Evolutionary conservation across 441 rosid species (phyloP).

Genomic region (Lagerstroemia fauriei): DNA sequence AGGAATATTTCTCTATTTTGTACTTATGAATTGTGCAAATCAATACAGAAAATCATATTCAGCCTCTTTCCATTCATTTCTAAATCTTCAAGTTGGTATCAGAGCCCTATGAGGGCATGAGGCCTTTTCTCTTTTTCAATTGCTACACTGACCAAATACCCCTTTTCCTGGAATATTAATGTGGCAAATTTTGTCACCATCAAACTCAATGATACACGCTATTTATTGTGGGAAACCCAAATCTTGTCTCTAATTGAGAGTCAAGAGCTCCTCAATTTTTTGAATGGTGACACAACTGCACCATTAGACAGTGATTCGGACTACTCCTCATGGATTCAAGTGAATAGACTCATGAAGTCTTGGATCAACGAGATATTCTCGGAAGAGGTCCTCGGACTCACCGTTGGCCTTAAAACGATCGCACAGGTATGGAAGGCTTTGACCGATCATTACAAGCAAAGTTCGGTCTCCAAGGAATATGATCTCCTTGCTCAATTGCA

Average conservation of each 20-base stretch:
- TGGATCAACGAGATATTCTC: not conserved
- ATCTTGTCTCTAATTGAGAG: not conserved
- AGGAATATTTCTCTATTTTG: no score
- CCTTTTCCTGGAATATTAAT: no score
- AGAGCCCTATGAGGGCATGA: no score
- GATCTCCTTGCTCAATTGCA: not conserved
- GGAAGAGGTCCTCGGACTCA: not conserved
- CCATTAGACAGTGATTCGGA: no score
- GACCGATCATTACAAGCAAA: not conserved
- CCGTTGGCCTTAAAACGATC: not conserved
- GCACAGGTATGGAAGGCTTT: not conserved
- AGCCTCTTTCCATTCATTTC: no score
- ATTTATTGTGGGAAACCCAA: not conserved
- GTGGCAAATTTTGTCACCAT: not conserved
- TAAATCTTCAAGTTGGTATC: no score
- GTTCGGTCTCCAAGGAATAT: not conserved
- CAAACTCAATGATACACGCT: not conserved
- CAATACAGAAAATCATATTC: no score
- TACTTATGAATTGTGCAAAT: no score
- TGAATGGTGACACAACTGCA: no score
- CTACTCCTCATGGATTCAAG: not conserved
- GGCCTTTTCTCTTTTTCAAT: no score
- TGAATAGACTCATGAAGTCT: not conserved
- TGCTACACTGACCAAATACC: no score
- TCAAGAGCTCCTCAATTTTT: not conserved